phyloP scores from a whole-genome alignment of 1,139 yeast species.

The Sugiyamaella novakii region DNA sequence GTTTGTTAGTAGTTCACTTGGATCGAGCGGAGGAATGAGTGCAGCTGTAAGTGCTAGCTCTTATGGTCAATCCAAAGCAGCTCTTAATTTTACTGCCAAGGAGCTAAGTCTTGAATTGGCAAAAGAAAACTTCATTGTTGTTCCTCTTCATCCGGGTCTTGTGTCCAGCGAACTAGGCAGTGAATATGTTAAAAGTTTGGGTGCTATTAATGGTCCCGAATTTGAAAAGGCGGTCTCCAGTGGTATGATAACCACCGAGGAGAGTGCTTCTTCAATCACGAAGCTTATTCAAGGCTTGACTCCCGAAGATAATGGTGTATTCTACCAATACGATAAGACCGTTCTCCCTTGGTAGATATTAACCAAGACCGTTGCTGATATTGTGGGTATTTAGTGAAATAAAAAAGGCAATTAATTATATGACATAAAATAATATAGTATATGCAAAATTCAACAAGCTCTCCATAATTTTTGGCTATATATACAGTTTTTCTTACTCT shows the following conservation, averaged over 20 bases:
- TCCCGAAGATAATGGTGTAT: slow-evolving; percentile 21
- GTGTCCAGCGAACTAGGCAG: slow-evolving; percentile 40
- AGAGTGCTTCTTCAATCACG: slow-evolving; percentile 20
- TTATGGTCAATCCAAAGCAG: slow-evolving; percentile 23
- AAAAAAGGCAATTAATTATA: no score
- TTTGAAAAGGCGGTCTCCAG: neutral
- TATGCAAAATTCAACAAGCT: no score
- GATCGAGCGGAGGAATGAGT: slow-evolving; percentile 31
- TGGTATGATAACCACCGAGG: slow-evolving; percentile 7
- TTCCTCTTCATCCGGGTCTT: slow-evolving; percentile 42
- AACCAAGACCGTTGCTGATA: no score
- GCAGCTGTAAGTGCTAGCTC: slow-evolving; percentile 23
- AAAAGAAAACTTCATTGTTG: slow-evolving; percentile 34
- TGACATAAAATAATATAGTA: no score
- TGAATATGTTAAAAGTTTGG: slow-evolving; percentile 5
- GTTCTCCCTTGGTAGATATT: slow-evolving; percentile 6
- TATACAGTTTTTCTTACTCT: slow-evolving; percentile 14
- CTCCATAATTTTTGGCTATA: no score
- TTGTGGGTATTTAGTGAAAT: no score
- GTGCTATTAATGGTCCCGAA: slow-evolving; percentile 9
- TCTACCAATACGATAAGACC: slow-evolving; percentile 22
- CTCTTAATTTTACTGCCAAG: slow-evolving; percentile 20
- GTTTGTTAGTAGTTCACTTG: slow-evolving; percentile 35
- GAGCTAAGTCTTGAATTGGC: slow-evolving; percentile 27
- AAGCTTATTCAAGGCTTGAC: slow-evolving; percentile 19